A percentile compares a stretch with the other conserved stretches of the same genome.
Conservation (phyloP, 768 basidiomycete species). For the Rhizopogon vesiculosus region DNA sequence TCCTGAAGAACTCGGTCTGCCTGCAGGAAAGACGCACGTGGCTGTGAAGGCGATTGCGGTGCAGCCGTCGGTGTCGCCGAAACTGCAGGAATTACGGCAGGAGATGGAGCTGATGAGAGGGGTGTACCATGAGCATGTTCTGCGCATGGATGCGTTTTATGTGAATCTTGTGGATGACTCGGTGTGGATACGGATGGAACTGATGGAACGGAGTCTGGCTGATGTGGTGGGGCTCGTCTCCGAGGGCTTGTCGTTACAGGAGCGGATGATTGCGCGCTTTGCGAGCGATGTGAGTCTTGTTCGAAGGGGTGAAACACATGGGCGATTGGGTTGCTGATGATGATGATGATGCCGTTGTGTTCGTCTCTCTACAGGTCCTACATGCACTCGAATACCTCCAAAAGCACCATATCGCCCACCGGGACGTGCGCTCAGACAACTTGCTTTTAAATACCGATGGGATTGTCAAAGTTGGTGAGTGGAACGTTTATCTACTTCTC, state of each 20-base stretch:
- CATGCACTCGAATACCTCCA: conserved; percentile 64
- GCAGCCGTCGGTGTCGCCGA: conserved; percentile 41
- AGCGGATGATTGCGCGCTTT: conserved; percentile 69
- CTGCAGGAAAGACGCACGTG: conserved; percentile 38
- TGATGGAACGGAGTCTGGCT: conserved; percentile 85
- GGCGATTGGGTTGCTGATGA: not conserved
- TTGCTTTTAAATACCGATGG: conserved; percentile 66
- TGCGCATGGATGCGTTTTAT: conserved; percentile 67
- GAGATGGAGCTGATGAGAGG: conserved; percentile 60
- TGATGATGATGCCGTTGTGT: no score
- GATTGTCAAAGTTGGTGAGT: conserved; percentile 69
- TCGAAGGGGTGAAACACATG: not conserved
- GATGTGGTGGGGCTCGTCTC: conserved; percentile 66
- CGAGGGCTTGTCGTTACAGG: conserved; percentile 59
- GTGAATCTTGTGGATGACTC: conserved; percentile 53
- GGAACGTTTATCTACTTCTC: not conserved
- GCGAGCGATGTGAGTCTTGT: conserved; percentile 62
- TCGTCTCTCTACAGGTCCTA: conserved; percentile 42
- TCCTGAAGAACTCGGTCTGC: conserved; percentile 11
- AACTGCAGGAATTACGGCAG: conserved; percentile 56
- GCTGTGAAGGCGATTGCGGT: conserved; percentile 55
- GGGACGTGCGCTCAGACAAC: conserved; percentile 84
- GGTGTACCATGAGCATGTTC: conserved; percentile 55
- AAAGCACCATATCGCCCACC: conserved; percentile 65
- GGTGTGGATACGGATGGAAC: conserved; percentile 86